phyloP scores from a whole-genome alignment of 306 rosid species.

The Medicago ruthenica region DNA sequence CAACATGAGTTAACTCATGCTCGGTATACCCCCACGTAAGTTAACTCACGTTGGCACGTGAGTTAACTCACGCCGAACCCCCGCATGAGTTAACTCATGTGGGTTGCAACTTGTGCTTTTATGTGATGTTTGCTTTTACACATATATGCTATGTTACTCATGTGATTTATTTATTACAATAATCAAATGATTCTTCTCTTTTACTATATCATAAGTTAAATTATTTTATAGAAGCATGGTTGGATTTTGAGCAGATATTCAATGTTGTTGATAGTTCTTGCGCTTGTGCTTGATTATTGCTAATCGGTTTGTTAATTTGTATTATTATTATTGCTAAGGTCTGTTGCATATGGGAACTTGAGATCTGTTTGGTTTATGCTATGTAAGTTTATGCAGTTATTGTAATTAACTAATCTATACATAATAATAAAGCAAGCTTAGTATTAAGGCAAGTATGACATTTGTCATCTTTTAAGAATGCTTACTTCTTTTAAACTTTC shows the following conservation, averaged over 20 bases:
- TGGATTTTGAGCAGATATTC: slow-evolving; percentile 37
- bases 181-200: slow-evolving; percentile 1
- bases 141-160: no score
- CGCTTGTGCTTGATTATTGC: slow-evolving; percentile 69
- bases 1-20: no score
- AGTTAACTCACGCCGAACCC: no score
- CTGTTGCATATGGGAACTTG: slow-evolving; percentile 1
- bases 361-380: background rate
- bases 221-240: background rate
- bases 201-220: background rate
- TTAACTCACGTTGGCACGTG: no score
- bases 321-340: background rate
- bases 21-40: no score
- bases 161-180: background rate
- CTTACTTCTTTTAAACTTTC: no score
- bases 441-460: no score
- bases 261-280: slow-evolving; percentile 64
- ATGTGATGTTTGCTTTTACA: no score
- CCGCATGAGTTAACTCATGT: no score
- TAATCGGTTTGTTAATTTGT: background rate
- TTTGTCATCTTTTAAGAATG: no score
- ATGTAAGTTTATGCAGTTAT: background rate
- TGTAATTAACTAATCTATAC: slow-evolving; percentile 10
- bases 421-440: no score
- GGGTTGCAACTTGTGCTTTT: no score